Percentiles rank a stretch among this genome's conserved stretches.
These are phyloP conservation scores for Silene vulgaris DNA, from an alignment of 179 eudicot species.

Conservation along the genomic window DNA sequence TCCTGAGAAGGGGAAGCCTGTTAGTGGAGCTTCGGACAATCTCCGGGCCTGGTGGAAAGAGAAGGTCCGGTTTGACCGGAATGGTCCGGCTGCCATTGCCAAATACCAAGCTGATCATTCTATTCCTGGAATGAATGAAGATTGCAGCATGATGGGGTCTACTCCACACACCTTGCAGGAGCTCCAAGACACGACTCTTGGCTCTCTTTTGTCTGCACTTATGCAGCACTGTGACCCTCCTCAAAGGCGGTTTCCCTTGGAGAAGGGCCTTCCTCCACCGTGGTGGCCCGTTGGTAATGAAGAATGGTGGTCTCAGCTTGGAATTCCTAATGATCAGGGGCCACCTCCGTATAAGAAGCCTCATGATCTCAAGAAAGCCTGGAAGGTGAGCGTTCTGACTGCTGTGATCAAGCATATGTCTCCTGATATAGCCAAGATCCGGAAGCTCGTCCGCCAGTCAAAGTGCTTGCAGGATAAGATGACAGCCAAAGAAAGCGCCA, in stretches of 20 bases:
- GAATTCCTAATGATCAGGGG: slow-evolving; percentile 27
- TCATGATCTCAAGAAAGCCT: slow-evolving; percentile 39
- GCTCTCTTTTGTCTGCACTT: slow-evolving; percentile 35
- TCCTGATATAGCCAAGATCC: slow-evolving; percentile 37
- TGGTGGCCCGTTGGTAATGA: slow-evolving; percentile 41
- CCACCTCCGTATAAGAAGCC: slow-evolving; percentile 42
- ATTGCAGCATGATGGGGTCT: slow-evolving; percentile 5
- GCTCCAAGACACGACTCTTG: slow-evolving; percentile 41
- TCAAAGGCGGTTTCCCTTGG: slow-evolving; percentile 39
- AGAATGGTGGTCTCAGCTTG: slow-evolving; percentile 41
- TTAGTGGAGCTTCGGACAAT: slow-evolving; percentile 42
- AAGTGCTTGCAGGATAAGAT: slow-evolving; percentile 45
- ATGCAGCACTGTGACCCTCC: slow-evolving; percentile 45
- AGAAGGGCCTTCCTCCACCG: slow-evolving; percentile 37
- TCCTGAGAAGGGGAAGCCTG: slow-evolving; percentile 41
- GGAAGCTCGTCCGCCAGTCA: slow-evolving; percentile 41
- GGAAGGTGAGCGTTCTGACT: slow-evolving; percentile 39
- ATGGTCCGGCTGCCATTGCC: slow-evolving; percentile 41
- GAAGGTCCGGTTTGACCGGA: slow-evolving; percentile 39
- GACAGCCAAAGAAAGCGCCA: slow-evolving; percentile 40
- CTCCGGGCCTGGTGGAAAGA: slow-evolving; percentile 51
- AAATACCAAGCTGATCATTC: slow-evolving; percentile 33
- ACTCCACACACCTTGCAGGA: slow-evolving; percentile 31
- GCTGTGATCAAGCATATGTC: slow-evolving; percentile 46
- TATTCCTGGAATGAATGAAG: slow-evolving; percentile 18